phyloP scores from a whole-genome alignment of 2,329 filamentous ascomycete genomes.

The Beauveria asiatica region DNA sequence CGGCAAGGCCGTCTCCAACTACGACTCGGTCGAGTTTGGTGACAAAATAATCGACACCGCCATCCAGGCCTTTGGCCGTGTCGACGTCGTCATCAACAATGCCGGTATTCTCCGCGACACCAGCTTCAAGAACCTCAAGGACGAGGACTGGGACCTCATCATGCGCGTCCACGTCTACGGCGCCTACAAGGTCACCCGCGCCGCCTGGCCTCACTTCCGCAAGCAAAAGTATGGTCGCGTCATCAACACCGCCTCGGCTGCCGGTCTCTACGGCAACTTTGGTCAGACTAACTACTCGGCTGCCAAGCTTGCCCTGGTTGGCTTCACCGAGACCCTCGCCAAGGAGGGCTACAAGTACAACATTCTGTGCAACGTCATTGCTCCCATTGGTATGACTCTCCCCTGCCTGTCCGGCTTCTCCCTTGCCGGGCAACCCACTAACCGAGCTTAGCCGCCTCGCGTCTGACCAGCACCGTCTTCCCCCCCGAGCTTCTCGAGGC shows the following conservation, averaged over 20 bases:
- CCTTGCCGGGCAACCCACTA: conserved; percentile 10
- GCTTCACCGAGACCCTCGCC: conserved; percentile 94
- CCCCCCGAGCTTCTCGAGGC: conserved; percentile 81
- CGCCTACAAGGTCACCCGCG: conserved; percentile 88
- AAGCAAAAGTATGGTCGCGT: conserved; percentile 98
- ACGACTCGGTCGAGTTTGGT: conserved; percentile 88
- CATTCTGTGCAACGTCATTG: conserved; percentile 90
- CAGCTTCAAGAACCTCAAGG: conserved; percentile 98
- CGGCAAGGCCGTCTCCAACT: conserved; percentile 95
- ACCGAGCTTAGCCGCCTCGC: conserved; percentile 60
- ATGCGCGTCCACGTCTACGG: conserved; percentile 88
- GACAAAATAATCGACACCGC: conserved; percentile 90
- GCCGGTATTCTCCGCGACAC: conserved; percentile 91
- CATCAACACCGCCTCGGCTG: conserved; percentile 95
- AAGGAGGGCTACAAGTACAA: conserved; percentile 99
- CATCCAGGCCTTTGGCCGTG: conserved; percentile 70
- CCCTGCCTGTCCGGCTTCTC: background rate
- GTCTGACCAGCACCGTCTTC: conserved; percentile 95
- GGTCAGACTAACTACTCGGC: conserved; percentile 96
- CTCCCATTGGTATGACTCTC: conserved; percentile 56
- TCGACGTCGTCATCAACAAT: conserved; percentile 96
- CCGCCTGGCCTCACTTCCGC: conserved; percentile 94
- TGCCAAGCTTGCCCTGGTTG: conserved; percentile 89
- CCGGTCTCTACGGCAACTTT: conserved; percentile 90
- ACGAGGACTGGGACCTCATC: conserved; percentile 93